Base-by-base conservation (phyloP, 2,329 filamentous ascomycete species). In the Bipolaris victoriae region DNA sequence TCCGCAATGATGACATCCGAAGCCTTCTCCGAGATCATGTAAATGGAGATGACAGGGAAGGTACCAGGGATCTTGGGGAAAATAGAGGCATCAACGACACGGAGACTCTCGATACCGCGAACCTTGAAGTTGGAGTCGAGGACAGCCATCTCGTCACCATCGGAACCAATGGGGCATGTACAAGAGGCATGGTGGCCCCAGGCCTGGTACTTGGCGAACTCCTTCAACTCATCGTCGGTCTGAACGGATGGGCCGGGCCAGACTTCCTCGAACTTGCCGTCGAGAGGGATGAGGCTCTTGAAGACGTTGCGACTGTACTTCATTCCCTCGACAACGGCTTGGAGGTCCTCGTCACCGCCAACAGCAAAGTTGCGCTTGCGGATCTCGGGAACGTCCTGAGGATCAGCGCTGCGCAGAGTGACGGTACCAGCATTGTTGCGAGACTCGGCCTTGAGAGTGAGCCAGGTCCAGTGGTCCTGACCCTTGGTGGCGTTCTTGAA, bases 351-450 rank as follows among this genome's bases (percentile, higher is more conserved):
- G 18, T 64, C 58, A 16, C 60, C 62, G 20, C 61, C 56, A 18
- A 64, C 57, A 1, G 43, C 55, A 20, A 68, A 68, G 50, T 60
- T 62, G 44, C 62, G 56, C 53, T 61, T 62, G 57, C 49, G 56
- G 62, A 91, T 88, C 5, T 83, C 69, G 0, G 88, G 88, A 1
- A 80, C 77, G 52, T 90, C 87, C 0, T 83, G 82, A 0, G 88
- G 88, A 68, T 90, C 82, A 0, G 81, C 74, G 0, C 84, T 86
- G 15, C 78, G 78, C 4, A 91, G 81, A 5, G 74, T 82, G 7
- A 91, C 87, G 1, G 81, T 83, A 6, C 89, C 89, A 2, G 69
- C 79, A 70, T 76, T 74, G 70, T 90, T 89, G 50, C 84, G 82
- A 1, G 86, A 81, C 64, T 88, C 86, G 0, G 83, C 82, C 71